Conservation (phyloP, 495 filamentous ascomycete genomes). For the Penicillium verhagenii region DNA sequence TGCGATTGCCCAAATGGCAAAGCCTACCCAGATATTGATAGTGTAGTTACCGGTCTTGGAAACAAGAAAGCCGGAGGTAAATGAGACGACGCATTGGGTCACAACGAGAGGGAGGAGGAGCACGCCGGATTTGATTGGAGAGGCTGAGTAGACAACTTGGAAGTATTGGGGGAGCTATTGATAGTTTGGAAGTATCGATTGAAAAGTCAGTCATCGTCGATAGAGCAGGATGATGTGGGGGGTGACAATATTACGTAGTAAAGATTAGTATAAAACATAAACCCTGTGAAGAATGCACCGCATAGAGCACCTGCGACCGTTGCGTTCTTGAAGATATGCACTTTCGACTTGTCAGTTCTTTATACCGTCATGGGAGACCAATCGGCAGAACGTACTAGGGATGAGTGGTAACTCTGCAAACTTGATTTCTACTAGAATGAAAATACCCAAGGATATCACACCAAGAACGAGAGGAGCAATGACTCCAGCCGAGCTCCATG, state of each 20-base stretch:
- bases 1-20: constrained; percentile 4
- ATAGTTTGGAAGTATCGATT: not conserved
- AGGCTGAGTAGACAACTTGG: constrained; percentile 35
- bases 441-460: not conserved
- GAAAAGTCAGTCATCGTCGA: not conserved
- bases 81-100: constrained; percentile 39
- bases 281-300: constrained; percentile 3
- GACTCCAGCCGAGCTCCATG: constrained; percentile 8
- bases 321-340: constrained; percentile 6
- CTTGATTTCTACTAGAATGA: constrained; percentile 8
- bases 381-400: not conserved
- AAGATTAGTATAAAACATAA: constrained; percentile 7
- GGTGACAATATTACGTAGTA: not conserved
- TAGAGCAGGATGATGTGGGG: not conserved
- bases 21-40: constrained; percentile 1
- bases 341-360: not conserved
- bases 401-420: constrained; percentile 4
- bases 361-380: too few relatives aligned
- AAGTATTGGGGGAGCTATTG: constrained; percentile 25
- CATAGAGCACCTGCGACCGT: constrained; percentile 3
- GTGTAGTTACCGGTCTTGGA: constrained; percentile 8
- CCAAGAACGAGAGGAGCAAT: constrained; percentile 8
- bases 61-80: constrained; percentile 36
- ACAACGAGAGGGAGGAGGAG: constrained; percentile 53
- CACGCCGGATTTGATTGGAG: constrained; percentile 50